Base-by-base conservation (phyloP, 345 rosid species). In the Gossypium longicalyx region DNA sequence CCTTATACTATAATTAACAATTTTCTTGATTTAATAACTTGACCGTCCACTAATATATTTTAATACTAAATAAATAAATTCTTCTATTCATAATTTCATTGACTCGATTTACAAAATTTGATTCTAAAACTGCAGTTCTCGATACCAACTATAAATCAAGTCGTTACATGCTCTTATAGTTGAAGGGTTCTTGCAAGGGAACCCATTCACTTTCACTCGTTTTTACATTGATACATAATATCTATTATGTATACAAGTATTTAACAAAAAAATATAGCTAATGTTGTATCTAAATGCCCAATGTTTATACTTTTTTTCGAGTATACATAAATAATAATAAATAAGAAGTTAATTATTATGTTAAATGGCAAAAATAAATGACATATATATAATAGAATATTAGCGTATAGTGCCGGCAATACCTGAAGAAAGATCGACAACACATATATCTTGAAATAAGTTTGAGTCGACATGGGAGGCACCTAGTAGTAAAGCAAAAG, bases 391-490 rank as follows among this genome's bases (percentile, higher is more conserved):
- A 29, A 29, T 5, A 29, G 6, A 29, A 29, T 29, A 29, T 29
- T 29, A 29, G 38, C 6, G 6, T 29, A 29, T 29, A 56, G 19
- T 6, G 11, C 38, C 38, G 2, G n/a, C 10, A 19, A 12, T 77
- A 88, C 94, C 84, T 51, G 9, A 86, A 82, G 65, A 83, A 67
- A 65, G 85, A 78, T 93, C 91, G 49, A 97, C 98, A 63, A 91
- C 98, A 62, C 98, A 93, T 59, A 93, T 58, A 77, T 93, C 98
- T 80, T 93, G 98, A 51, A 93, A 93, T 79, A 78, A 44, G 63
- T 87, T 87, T 11, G 90, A 82, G 76, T 93, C 98, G 9, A 89
- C 90, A 3, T 74, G 1, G 62, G 81, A 80, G 62, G 77, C 29
- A 78, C 73, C 62, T 59, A 84, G 57, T 74, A 81, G 75, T 54